A percentile compares a stretch with the other conserved stretches of the same genome.
phyloP scores from a whole-genome alignment of 495 filamentous ascomycete genomes.

The Aspergillus affinis region DNA sequence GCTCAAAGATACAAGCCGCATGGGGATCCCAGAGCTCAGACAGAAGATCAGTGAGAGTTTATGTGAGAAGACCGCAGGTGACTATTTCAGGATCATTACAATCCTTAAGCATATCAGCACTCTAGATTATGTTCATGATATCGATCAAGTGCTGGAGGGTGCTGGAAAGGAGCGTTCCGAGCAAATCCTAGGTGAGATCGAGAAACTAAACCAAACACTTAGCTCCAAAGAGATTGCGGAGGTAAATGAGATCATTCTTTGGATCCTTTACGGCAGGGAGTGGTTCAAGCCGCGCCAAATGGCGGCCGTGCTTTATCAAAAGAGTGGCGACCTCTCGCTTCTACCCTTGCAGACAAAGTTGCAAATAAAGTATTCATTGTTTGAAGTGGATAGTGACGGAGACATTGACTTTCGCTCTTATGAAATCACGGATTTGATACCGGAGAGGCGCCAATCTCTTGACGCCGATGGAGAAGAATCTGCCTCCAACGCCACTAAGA shows the following conservation, averaged over 20 bases:
- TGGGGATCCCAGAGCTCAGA: constrained; percentile 31
- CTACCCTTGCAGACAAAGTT: constrained; percentile 37
- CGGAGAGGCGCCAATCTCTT: constrained; percentile 6
- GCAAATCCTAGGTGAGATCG: constrained; percentile 35
- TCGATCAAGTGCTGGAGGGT: constrained; percentile 34
- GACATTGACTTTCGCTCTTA: constrained; percentile 26
- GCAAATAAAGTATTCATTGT: constrained; percentile 35
- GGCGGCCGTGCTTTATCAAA: constrained; percentile 20
- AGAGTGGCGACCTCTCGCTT: constrained; percentile 28
- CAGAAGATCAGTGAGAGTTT: constrained; percentile 30
- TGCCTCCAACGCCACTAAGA: background rate
- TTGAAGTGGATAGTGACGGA: constrained; percentile 34
- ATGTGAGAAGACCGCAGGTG: constrained; percentile 31
- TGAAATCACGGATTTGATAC: constrained; percentile 20
- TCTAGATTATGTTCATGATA: constrained; percentile 37
- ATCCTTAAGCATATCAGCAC: constrained; percentile 35
- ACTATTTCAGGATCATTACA: constrained; percentile 38
- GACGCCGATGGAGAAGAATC: background rate
- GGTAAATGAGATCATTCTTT: constrained; percentile 41
- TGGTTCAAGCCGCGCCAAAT: constrained; percentile 21
- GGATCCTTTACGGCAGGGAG: constrained; percentile 33
- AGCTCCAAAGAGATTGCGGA: constrained; percentile 37
- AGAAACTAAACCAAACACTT: constrained; percentile 33
- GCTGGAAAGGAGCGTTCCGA: constrained; percentile 35
- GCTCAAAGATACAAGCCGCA: constrained; percentile 15